Evolutionary conservation across 2,329 filamentous ascomycete genomes (phyloP).

Genomic region (Coniochaeta ligniaria): DNA sequence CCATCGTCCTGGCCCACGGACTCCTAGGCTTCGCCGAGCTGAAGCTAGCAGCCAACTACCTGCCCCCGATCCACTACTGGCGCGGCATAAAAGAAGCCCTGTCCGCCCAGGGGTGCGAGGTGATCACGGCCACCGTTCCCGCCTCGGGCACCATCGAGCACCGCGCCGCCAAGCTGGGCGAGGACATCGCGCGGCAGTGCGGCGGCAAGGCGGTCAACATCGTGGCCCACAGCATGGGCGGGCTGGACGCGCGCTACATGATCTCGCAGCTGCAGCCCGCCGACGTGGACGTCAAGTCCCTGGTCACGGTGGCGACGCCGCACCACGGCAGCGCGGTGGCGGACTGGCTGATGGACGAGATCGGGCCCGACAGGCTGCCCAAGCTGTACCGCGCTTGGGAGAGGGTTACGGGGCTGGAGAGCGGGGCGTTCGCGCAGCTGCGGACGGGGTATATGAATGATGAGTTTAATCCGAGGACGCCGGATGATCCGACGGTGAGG

Average conservation of each 20-base stretch:
- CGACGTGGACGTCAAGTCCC: constrained; percentile 37
- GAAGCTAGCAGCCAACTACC: constrained; percentile 34
- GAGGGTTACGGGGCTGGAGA: constrained; percentile 44
- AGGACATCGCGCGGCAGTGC: constrained; percentile 41
- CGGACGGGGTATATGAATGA: constrained; percentile 50
- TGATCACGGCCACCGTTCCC: constrained; percentile 55
- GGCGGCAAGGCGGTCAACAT: constrained; percentile 62
- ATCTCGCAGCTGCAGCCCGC: constrained; percentile 46
- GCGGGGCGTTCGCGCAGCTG: constrained; percentile 54
- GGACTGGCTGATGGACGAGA: constrained; percentile 42
- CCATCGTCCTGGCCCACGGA: constrained; percentile 59
- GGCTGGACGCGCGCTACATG: constrained; percentile 59
- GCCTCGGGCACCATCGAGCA: constrained; percentile 54
- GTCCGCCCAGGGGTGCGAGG: constrained; percentile 40
- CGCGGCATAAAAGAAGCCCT: constrained; percentile 55
- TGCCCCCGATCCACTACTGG: constrained; percentile 58
- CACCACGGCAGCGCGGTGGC: constrained; percentile 49
- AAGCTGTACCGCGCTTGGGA: constrained; percentile 46
- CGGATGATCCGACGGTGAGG: constrained; percentile 41
- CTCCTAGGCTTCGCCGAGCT: constrained; percentile 58
- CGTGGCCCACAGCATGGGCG: constrained; percentile 63
- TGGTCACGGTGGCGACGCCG: constrained; percentile 49
- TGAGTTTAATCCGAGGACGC: constrained; percentile 51
- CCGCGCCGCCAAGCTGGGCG: constrained; percentile 49
- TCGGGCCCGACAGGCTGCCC: constrained; percentile 40